Evolutionary conservation across 1,284 basidiomycete species (phyloP), one percentile per base, ranked within the genome.

Genomic region (Pseudomicrostroma phylloplanum): DNA sequence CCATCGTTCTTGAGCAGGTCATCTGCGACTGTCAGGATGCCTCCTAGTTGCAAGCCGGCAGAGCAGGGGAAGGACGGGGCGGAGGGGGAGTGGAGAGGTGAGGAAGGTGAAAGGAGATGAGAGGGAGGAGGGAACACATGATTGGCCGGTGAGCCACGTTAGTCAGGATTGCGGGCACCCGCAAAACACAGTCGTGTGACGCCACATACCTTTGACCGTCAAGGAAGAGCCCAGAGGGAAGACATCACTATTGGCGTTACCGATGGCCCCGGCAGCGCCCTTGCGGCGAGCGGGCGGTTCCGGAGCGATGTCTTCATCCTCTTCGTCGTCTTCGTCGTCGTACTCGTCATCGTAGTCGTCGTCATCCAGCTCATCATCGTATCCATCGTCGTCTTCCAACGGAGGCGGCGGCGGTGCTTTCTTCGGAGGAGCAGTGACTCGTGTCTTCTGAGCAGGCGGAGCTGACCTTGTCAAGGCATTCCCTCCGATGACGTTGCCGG

Each of bases 1-100:
- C 92, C 94, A 76, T 98, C 93, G 77, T 97, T 97, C 84, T 96
- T 96, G 72, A 97, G 84, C 58, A 98, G 86, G 82, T 98, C 94
- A 78, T 98, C 94, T 57, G 94, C 94, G 57, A 98, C 94, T n/a
- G 96, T 97, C 62, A 98, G 84, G 76, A 98, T 96, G 77, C 93
- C 83, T 88, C 68, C 90, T 91, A 79, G 87, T 19, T 54, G 21
- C 21, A 54, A 54, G 21, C 43, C 43, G 43, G 43, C 21, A 21
- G 43, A 55, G 53, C 23, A 13, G 25, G 61, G 63, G 64, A 60
- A 61, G 48, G 41, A 56, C 42, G 58, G 55, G 39, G 46, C 4
- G n/a, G 53, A 40, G 23, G 13, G 40, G 56, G 55, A 43, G 42
- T 39, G 26, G 48, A 55, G 58, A 60, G 64, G 40, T 19, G 61